These are phyloP conservation scores for Solanum medicagineum DNA, from an alignment of 257 asterid genomes.

Conservation along the genomic window DNA sequence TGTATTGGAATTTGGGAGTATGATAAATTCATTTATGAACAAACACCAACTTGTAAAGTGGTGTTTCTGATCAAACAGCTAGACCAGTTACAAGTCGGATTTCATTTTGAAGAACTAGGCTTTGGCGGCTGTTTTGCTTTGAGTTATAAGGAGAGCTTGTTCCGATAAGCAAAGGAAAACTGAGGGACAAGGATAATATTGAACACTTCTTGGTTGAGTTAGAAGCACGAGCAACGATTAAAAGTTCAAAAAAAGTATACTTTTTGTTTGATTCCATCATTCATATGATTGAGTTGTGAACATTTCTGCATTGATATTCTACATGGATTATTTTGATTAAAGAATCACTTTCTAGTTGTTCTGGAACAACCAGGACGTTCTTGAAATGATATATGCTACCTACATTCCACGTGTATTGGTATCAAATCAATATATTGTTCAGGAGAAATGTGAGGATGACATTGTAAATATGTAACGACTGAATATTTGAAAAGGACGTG, in stretches of 20 bases:
- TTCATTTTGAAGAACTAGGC: neutral
- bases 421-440: neutral
- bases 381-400: too few relatives aligned
- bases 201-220: neutral
- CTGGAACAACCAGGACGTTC: neutral
- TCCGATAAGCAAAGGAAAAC: neutral
- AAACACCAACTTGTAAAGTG: neutral
- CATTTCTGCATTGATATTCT: neutral
- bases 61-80: neutral
- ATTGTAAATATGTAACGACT: neutral
- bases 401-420: neutral
- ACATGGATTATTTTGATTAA: rapidly evolving
- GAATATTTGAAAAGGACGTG: neutral
- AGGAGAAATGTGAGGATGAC: neutral
- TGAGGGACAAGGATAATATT: neutral
- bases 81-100: neutral
- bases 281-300: neutral
- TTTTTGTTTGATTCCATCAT: neutral
- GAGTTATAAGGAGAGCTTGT: neutral
- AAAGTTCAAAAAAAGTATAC: neutral
- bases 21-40: neutral
- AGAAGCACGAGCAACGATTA: neutral
- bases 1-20: neutral
- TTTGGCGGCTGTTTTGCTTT: neutral
- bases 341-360: neutral